A percentile compares a stretch with the other conserved stretches of the same genome.
Evolutionary conservation across 345 rosid species (phyloP).

Genomic region (Adansonia digitata): DNA sequence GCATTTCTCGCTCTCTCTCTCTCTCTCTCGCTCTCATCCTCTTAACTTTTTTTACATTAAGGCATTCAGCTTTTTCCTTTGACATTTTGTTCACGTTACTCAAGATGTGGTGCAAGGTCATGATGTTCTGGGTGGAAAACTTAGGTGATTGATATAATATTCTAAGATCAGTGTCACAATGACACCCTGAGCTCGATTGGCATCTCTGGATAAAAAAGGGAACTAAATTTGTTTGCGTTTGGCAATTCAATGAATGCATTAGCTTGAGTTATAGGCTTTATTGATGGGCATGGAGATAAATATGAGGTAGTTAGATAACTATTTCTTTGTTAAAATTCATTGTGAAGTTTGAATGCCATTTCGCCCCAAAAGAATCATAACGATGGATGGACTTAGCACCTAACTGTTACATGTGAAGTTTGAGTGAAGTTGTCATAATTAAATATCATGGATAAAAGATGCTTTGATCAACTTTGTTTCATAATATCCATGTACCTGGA

Average conservation of each 20-base stretch:
- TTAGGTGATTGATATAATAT: background rate
- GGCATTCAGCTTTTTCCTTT: background rate
- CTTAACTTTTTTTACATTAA: background rate
- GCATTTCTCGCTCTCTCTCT: background rate
- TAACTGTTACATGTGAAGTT: background rate
- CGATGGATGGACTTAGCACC: background rate
- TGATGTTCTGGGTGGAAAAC: background rate
- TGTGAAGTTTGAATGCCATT: background rate
- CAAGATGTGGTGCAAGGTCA: background rate
- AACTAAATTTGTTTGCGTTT: background rate
- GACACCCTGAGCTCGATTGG: background rate
- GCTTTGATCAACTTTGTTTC: background rate
- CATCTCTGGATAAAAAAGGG: background rate
- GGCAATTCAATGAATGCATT: background rate
- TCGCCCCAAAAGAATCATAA: background rate
- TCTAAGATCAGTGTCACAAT: background rate
- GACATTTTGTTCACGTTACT: background rate
- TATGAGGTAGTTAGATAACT: background rate
- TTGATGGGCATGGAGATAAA: background rate
- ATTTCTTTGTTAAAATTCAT: background rate
- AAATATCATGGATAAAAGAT: background rate
- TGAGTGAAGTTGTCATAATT: background rate
- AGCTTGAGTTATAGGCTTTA: background rate
- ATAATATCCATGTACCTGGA: background rate
- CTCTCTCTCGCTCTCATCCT: background rate